These are phyloP conservation scores for Poronia punctata DNA, from an alignment of 495 filamentous ascomycete genomes.

Conservation along the genomic window DNA sequence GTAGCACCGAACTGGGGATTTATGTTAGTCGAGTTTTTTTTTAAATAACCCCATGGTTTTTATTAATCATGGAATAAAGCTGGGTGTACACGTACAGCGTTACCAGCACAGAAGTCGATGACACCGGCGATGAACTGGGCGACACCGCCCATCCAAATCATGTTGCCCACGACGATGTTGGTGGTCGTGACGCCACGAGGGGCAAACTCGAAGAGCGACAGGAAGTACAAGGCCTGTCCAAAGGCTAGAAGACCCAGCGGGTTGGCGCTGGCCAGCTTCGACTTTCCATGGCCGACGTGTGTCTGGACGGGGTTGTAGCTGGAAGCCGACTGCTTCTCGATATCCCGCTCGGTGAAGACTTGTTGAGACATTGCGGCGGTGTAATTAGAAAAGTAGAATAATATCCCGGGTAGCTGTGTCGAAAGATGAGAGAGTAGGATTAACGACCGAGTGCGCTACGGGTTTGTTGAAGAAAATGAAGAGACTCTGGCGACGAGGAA, in stretches of 20 bases:
- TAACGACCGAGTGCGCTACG: constrained; percentile 6
- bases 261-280: constrained; percentile 15
- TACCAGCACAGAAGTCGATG: constrained; percentile 28
- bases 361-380: constrained; percentile 4
- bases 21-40: neutral
- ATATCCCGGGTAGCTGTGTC: constrained; percentile 8
- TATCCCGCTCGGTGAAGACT: constrained; percentile 9
- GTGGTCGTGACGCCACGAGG: constrained; percentile 29
- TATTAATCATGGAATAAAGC: neutral
- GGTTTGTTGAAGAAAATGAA: constrained; percentile 4
- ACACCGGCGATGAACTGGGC: constrained; percentile 30
- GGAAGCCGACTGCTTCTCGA: constrained; percentile 12
- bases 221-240: constrained; percentile 29
- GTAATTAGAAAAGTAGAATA: neutral
- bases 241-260: constrained; percentile 27
- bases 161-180: constrained; percentile 26
- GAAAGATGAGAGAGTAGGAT: neutral
- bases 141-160: constrained; percentile 35
- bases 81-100: constrained; percentile 16
- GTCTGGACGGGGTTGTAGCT: constrained; percentile 2
- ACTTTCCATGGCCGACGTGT: constrained; percentile 1
- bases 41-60: neutral
- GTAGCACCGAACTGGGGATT: constrained; percentile 27
- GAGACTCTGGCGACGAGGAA: constrained; percentile 9
- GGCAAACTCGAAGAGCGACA: constrained; percentile 27